A percentile compares a stretch with the other conserved stretches of the same genome.
Evolutionary conservation across 1,139 yeast species (phyloP).

Genomic region (Suhomyces terraborum): DNA sequence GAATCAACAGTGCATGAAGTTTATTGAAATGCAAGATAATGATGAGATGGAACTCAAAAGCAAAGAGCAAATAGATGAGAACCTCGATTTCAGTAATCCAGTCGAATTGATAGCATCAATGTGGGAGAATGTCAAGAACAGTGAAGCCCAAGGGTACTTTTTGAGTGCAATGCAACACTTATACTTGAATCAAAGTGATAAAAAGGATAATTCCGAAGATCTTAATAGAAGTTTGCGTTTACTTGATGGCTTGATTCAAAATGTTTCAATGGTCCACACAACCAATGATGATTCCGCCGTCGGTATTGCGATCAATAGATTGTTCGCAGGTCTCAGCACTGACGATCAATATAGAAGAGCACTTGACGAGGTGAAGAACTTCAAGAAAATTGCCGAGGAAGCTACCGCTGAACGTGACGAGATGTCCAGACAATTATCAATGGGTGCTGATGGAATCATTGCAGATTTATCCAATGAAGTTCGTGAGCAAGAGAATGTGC

Average conservation of each 20-base stretch:
- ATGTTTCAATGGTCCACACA: slow-evolving; percentile 66
- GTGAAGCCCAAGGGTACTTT: slow-evolving; percentile 72
- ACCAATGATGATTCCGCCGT: slow-evolving; percentile 74
- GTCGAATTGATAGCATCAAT: slow-evolving; percentile 66
- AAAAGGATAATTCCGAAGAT: slow-evolving; percentile 49
- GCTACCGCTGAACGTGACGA: slow-evolving; percentile 86
- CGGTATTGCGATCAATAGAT: slow-evolving; percentile 79
- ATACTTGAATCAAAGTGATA: slow-evolving; percentile 69
- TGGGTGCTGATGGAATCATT: slow-evolving; percentile 85
- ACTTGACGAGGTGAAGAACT: slow-evolving; percentile 65
- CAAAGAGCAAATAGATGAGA: slow-evolving; percentile 59
- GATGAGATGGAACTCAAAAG: slow-evolving; percentile 70
- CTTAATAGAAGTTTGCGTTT: slow-evolving; percentile 69
- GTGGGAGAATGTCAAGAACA: slow-evolving; percentile 70
- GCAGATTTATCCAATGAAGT: slow-evolving; percentile 70
- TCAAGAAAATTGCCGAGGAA: slow-evolving; percentile 70
- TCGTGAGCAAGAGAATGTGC: slow-evolving; percentile 69
- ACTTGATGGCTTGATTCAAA: slow-evolving; percentile 80
- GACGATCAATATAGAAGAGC: slow-evolving; percentile 90
- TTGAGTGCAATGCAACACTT: slow-evolving; percentile 83
- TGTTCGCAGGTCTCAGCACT: slow-evolving; percentile 77
- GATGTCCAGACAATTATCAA: slow-evolving; percentile 67
- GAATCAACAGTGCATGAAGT: slow-evolving; percentile 65
- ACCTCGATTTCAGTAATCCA: slow-evolving; percentile 73
- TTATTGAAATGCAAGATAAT: slow-evolving; percentile 63